Percentiles rank a stretch among this genome's conserved stretches.
Conservation (phyloP, 352 stramenopile species). For the Phytopythium sindhum region DNA sequence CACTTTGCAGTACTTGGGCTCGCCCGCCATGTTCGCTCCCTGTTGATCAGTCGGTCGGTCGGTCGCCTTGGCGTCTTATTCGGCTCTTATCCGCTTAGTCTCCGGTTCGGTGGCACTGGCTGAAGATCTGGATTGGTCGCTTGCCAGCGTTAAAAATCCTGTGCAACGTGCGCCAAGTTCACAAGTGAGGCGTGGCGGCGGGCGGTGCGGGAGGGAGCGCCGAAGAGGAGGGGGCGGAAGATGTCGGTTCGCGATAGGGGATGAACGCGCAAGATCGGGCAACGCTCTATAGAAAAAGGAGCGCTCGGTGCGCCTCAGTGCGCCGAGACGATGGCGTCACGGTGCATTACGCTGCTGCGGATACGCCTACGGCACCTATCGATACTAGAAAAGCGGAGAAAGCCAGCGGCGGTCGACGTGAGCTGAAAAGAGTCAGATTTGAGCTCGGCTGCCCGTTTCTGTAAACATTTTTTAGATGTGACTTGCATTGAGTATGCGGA, state of each 20-base stretch:
- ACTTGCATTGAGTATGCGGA: background rate
- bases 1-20: constrained; percentile 57
- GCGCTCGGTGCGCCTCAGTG: background rate
- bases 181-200: background rate
- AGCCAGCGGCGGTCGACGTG: background rate
- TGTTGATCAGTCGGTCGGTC: too few relatives aligned
- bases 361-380: background rate
- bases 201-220: background rate
- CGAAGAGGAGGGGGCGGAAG: background rate
- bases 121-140: background rate
- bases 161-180: constrained; percentile 3
- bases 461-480: background rate
- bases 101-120: background rate
- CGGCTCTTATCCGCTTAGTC: background rate
- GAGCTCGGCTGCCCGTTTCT: background rate
- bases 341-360: background rate
- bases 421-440: background rate
- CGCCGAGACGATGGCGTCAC: background rate
- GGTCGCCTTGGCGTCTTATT: background rate
- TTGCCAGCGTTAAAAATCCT: background rate
- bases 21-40: constrained; percentile 23
- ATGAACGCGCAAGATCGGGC: too few relatives aligned
- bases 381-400: background rate
- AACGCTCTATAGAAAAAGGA: background rate
- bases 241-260: background rate